Conservation (phyloP, 2,329 filamentous ascomycete genomes). For the Alternaria triticina region DNA sequence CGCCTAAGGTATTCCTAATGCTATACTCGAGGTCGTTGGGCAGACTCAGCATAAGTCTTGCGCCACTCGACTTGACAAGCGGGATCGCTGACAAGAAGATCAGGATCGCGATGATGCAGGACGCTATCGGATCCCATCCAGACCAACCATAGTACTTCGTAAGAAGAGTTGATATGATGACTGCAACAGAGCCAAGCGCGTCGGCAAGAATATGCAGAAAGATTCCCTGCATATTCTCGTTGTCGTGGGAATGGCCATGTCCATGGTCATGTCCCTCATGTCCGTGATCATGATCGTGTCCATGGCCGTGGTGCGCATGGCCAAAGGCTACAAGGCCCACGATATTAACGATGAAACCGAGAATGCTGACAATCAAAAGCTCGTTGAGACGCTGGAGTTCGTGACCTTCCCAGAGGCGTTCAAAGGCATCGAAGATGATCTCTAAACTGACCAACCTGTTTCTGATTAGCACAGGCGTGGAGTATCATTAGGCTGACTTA, state of each 20-base stretch:
- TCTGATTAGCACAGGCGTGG: constrained; percentile 13
- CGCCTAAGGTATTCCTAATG: constrained; percentile 83
- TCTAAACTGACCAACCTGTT: constrained; percentile 86
- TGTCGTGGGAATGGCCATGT: constrained; percentile 66
- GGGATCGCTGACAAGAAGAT: constrained; percentile 94
- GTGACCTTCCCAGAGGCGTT: constrained; percentile 81
- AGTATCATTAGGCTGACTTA: constrained; percentile 51
- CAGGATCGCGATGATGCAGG: constrained; percentile 88
- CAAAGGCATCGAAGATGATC: constrained; percentile 93
- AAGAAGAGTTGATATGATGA: constrained; percentile 87
- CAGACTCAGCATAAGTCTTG: constrained; percentile 81
- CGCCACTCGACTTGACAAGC: constrained; percentile 83
- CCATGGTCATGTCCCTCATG: constrained; percentile 38
- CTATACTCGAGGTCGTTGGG: constrained; percentile 87
- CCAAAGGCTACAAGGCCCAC: constrained; percentile 88
- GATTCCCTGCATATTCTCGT: constrained; percentile 98
- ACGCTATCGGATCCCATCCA: constrained; percentile 93
- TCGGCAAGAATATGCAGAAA: constrained; percentile 95
- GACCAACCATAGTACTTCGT: constrained; percentile 90
- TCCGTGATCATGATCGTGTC: constrained; percentile 54
- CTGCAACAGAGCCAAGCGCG: constrained; percentile 90
- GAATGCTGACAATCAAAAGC: constrained; percentile 83
- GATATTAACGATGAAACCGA: constrained; percentile 88
- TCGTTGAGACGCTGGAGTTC: constrained; percentile 85
- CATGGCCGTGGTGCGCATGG: constrained; percentile 63